Percentiles rank a stretch among this genome's conserved stretches.
Conservation (phyloP, 2,329 filamentous ascomycete genomes). For the Didymosphaeria variabile region DNA sequence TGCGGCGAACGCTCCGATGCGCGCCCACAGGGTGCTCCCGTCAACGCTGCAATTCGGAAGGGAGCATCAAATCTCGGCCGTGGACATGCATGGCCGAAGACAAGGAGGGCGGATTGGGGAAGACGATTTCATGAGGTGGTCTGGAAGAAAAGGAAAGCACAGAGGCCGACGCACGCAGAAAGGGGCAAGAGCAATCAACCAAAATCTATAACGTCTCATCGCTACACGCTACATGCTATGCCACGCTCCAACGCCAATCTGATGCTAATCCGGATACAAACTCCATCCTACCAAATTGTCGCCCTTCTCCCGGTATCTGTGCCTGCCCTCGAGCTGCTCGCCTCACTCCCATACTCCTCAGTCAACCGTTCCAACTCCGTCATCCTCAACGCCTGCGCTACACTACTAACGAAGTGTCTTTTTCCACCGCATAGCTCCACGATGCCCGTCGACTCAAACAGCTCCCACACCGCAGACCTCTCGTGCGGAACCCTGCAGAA, state of each 20-base stretch:
- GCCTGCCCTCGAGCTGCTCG: constrained; percentile 30
- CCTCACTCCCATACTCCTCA: constrained; percentile 45
- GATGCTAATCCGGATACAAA: neutral
- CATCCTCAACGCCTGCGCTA: constrained; percentile 83
- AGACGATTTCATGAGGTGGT: too few species aligned
- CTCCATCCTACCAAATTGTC: neutral
- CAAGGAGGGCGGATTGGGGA: too few species aligned
- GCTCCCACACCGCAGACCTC: constrained; percentile 69
- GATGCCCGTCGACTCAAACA: constrained; percentile 84
- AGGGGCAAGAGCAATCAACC: neutral
- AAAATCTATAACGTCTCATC: neutral
- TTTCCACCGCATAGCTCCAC: constrained; percentile 82
- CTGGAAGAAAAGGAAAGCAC: too few species aligned
- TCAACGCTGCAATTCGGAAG: too few species aligned
- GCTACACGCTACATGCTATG: neutral
- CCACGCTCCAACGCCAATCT: neutral
- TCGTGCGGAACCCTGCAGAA: constrained; percentile 68
- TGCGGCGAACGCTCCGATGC: neutral
- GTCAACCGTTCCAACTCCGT: constrained; percentile 74
- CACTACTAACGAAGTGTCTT: constrained; percentile 79
- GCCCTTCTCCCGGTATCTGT: neutral
- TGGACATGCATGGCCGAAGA: too few species aligned
- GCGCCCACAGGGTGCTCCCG: too few species aligned
- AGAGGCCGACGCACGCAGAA: too few species aligned
- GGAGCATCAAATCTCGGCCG: too few species aligned